Evolutionary conservation across 352 stramenopile genomes (phyloP).

Genomic region (Phytophthora europaea): DNA sequence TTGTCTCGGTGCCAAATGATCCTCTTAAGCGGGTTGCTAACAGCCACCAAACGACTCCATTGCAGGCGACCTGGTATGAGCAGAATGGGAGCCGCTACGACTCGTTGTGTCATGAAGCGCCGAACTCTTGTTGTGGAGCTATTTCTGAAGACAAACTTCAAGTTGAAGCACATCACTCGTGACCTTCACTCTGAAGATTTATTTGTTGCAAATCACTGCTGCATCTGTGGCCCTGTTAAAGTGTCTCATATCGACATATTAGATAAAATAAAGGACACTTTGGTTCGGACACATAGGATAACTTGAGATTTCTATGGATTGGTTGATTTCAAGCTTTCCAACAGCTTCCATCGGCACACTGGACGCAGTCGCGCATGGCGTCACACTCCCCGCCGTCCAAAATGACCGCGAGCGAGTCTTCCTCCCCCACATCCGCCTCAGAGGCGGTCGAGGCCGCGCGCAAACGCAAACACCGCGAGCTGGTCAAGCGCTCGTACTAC

Average conservation of each 20-base stretch:
- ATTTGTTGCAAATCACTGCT: no score
- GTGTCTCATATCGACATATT: neutral
- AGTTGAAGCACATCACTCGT: conserved; percentile 36
- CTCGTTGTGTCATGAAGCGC: neutral
- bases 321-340: neutral
- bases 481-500: conserved; percentile 47
- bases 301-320: neutral
- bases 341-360: neutral
- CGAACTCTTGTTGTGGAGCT: neutral
- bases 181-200: conserved; percentile 23
- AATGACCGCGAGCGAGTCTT: conserved; percentile 3
- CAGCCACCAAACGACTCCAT: neutral
- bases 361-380: conserved; percentile 1
- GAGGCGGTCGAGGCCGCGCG: conserved; percentile 33
- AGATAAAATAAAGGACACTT: neutral
- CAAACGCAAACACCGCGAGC: conserved; percentile 42
- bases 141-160: conserved; percentile 12
- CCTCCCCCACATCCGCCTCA: conserved; percentile 7
- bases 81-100: neutral
- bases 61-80: neutral
- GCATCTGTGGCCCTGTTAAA: neutral
- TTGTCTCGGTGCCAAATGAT: neutral
- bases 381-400: conserved; percentile 18
- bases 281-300: neutral
- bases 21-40: neutral